Evolutionary conservation across 306 rosid species (phyloP), one percentile per base, ranked within the genome.

Genomic region (Erythrophleum fordii): DNA sequence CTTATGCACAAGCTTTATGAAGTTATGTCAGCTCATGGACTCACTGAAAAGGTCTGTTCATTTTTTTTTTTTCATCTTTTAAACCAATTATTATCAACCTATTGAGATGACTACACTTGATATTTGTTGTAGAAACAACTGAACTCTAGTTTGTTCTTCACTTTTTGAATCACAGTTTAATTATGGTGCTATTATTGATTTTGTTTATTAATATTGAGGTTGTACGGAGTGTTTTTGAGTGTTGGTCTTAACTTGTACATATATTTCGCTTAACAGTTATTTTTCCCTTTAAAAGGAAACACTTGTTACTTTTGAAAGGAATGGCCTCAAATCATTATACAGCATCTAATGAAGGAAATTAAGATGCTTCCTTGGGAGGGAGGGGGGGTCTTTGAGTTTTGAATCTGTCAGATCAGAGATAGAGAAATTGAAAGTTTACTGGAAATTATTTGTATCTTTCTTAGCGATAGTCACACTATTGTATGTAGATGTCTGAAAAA

Each of bases 1-100:
- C 81, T 84, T 22, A 79, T 84, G 87, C 87, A 22, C 55, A 75
- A 84, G 78, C 66, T 84, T 45, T n/a, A 75, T 45, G 70, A 84
- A 84, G 53, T 79, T 49, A 79, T 75, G 78, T 20, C 73, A 25
- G 68, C 61, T 35, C 73, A 59, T 29, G 78, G 75, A 31, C 74
- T 48, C 46, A 49, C 78, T 52, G 34, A 51, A 59, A 74, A 9
- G 78, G 84, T 79, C 11, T 25, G 65, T 51, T 25, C 14, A 11
- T 75, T 56, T 23, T 5, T 37, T 35, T 3, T 3, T 46, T 48
- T 5, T 20, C 59, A 20, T 49, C 5, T 20, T 39, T 41, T 20
- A 18, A 60, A 20, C 14, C 35, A 46, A 17, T 60, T 14, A 17
- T 60, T 14, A 29, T 56, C 16, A 5, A 0, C 20, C 68, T 14